Conservation (phyloP, 2,329 filamentous ascomycete genomes). For the Alternaria solani region DNA sequence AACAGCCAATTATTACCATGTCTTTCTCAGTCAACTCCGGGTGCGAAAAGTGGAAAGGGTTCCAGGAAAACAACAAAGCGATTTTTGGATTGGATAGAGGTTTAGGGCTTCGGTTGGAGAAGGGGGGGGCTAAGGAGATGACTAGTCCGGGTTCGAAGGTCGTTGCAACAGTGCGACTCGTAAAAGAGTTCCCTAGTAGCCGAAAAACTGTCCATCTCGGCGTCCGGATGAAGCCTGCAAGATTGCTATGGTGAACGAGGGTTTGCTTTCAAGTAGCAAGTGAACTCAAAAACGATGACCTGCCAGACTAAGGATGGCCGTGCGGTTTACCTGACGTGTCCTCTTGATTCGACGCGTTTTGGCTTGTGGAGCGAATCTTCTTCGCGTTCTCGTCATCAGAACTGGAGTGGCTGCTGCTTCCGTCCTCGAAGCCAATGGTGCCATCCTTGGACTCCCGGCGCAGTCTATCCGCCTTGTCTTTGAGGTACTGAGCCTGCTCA, state of each 20-base stretch:
- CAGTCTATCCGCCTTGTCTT: conserved; percentile 60
- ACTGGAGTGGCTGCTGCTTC: conserved; percentile 49
- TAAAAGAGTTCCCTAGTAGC: background rate
- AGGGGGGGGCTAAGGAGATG: background rate
- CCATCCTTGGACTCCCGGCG: conserved; percentile 59
- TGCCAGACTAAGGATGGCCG: conserved; percentile 36
- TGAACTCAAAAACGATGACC: background rate
- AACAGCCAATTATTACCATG: background rate
- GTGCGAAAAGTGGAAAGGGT: background rate
- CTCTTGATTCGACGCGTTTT: conserved; percentile 19
- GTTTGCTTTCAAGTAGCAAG: background rate
- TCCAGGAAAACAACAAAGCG: background rate
- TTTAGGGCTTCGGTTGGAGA: background rate
- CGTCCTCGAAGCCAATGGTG: conserved; percentile 43
- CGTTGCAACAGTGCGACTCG: background rate
- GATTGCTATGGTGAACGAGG: background rate
- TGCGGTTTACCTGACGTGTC: conserved; percentile 33
- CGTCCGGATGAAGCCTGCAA: background rate
- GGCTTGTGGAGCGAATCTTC: conserved; percentile 25
- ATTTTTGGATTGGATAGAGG: background rate
- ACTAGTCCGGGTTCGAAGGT: background rate
- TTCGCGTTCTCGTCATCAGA: conserved; percentile 46
- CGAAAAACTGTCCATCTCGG: background rate
- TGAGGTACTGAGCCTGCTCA: conserved; percentile 58
- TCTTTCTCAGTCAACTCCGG: background rate